These are phyloP conservation scores for Kregervanrija delftensis DNA, from an alignment of 805 yeast species.

Conservation along the genomic window DNA sequence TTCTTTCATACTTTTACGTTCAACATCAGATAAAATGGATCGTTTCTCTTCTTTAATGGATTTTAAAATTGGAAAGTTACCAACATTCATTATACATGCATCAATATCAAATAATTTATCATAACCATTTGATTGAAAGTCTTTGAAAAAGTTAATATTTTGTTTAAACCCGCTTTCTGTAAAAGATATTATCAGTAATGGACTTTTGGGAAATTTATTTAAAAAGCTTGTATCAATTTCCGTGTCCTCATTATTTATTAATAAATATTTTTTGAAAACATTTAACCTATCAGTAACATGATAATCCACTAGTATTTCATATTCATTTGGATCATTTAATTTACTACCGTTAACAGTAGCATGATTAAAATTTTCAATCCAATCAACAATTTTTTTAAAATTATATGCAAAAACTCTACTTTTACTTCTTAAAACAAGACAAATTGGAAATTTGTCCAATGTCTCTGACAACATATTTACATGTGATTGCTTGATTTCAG, in stretches of 20 bases:
- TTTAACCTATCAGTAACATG: neutral
- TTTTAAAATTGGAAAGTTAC: slow-evolving; percentile 17
- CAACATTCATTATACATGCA: slow-evolving; percentile 18
- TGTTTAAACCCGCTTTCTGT: slow-evolving; percentile 3
- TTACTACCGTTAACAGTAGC: neutral
- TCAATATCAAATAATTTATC: slow-evolving; percentile 9
- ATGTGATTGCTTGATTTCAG: neutral
- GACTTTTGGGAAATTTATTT: neutral
- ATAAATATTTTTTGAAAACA: slow-evolving; percentile 4
- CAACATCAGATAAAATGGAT: slow-evolving; percentile 2
- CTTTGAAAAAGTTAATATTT: slow-evolving; percentile 2
- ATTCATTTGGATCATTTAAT: slow-evolving; percentile 17
- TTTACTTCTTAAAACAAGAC: slow-evolving; percentile 12
- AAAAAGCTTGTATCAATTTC: neutral
- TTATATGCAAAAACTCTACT: slow-evolving; percentile 6
- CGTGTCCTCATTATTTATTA: neutral
- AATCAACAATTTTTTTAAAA: slow-evolving; percentile 14
- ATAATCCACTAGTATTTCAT: slow-evolving; percentile 16
- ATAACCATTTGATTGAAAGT: neutral
- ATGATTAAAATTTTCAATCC: slow-evolving; percentile 14
- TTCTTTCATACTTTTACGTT: slow-evolving; percentile 7
- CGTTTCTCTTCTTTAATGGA: slow-evolving; percentile 5
- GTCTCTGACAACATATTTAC: neutral
- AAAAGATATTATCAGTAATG: slow-evolving; percentile 3
- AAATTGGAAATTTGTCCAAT: slow-evolving; percentile 14